A percentile compares a stretch with the other conserved stretches of the same genome.
phyloP scores from a whole-genome alignment of 2,329 filamentous ascomycete genomes.

The Colletotrichum phormii region DNA sequence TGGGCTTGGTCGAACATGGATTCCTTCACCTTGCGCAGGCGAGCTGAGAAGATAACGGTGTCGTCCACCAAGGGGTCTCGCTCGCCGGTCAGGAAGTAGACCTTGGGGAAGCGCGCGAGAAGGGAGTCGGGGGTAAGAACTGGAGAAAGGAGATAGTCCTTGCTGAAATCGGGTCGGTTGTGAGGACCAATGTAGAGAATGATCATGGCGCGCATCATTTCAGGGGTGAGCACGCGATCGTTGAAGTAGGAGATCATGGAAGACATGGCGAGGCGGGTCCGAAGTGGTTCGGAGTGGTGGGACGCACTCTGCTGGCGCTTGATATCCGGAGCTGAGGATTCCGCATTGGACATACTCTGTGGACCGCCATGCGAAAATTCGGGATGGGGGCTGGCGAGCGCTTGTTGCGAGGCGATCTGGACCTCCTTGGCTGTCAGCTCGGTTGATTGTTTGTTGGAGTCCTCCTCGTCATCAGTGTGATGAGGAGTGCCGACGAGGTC shows the following conservation, averaged over 20 bases:
- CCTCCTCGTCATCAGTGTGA: conserved; percentile 80
- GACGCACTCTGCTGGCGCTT: conserved; percentile 50
- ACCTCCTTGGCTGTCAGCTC: conserved; percentile 36
- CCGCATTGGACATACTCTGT: conserved; percentile 40
- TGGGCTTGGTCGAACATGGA: conserved; percentile 51
- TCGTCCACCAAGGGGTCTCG: conserved; percentile 96
- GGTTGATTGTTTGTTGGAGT: conserved; percentile 49
- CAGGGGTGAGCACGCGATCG: conserved; percentile 91
- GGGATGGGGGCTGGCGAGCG: conserved; percentile 53
- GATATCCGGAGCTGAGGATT: conserved; percentile 14
- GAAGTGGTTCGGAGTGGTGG: conserved; percentile 69
- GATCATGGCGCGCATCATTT: conserved; percentile 99
- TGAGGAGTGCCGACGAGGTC: conserved; percentile 86
- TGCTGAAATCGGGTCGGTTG: conserved; percentile 90
- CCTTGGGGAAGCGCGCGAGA: conserved; percentile 90
- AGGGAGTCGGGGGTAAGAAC: conserved; percentile 88
- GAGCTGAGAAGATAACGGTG: conserved; percentile 93
- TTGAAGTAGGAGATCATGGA: conserved; percentile 99
- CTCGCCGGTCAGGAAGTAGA: conserved; percentile 93
- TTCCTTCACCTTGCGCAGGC: conserved; percentile 83
- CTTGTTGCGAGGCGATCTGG: conserved; percentile 37
- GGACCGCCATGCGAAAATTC: conserved; percentile 64
- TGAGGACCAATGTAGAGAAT: conserved; percentile 96
- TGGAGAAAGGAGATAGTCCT: conserved; percentile 90
- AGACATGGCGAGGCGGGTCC: conserved; percentile 90